Evolutionary conservation across 176 grass and related monocot species (phyloP).

Genomic region (maize (Zea mays)): DNA sequence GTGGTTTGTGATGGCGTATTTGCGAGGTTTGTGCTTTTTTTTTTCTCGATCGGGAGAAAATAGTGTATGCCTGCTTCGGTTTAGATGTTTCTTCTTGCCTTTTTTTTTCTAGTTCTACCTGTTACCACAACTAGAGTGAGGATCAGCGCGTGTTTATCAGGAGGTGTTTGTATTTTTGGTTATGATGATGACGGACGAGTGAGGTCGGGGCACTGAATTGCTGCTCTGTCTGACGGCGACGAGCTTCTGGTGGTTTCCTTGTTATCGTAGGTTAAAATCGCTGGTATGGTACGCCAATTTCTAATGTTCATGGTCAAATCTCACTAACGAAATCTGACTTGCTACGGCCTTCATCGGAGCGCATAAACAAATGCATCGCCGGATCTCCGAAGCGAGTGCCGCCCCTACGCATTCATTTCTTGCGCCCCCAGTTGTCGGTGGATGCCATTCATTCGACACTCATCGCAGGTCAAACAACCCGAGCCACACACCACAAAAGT

Average conservation of each 20-base stretch:
- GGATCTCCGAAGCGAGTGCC: conserved; percentile 35
- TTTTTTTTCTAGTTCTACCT: background rate
- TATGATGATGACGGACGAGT: background rate
- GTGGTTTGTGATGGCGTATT: conserved; percentile 42
- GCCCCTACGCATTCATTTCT: conserved; percentile 36
- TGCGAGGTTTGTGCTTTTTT: conserved; percentile 24
- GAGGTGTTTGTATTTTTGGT: background rate
- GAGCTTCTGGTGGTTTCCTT: background rate
- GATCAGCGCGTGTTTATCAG: background rate
- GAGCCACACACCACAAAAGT: conserved; percentile 17
- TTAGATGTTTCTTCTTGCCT: conserved; percentile 23
- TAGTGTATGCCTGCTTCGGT: conserved; percentile 12
- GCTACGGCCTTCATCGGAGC: background rate
- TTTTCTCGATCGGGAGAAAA: conserved; percentile 39
- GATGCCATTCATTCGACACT: conserved; percentile 15
- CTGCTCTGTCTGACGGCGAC: background rate
- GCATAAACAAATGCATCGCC: conserved; percentile 12
- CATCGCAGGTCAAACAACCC: conserved; percentile 25
- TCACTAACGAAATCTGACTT: background rate
- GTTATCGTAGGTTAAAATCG: background rate
- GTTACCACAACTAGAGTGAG: background rate
- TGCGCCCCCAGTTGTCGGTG: conserved; percentile 44
- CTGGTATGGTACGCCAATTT: background rate
- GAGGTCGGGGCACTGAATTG: background rate
- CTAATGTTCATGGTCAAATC: conserved; percentile 1